Base-by-base conservation (phyloP, 495 filamentous ascomycete species). In the Platismatia glauca region DNA sequence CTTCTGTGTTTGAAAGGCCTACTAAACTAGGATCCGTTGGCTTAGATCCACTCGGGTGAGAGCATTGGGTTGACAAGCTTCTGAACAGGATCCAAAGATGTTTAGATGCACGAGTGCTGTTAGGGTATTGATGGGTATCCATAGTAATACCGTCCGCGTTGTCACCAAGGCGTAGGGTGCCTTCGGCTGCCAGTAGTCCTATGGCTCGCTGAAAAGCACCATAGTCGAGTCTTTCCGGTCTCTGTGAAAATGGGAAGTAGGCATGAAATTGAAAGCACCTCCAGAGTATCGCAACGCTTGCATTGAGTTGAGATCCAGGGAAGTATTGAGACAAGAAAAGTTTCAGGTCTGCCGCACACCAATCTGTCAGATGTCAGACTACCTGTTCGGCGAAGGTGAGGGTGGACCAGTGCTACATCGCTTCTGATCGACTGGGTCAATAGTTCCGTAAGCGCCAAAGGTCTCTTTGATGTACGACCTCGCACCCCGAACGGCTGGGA, bases 211-310 rank as follows among this genome's bases (percentile, higher is more conserved):
- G 50, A 29, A 53, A 53, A 7, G 50, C 50, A 6, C 50, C 20
- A 3, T 53, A 53, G 4, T 53, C 50, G 16, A 53, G 50, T 3
- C 27, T 13, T 12, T 53, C 12, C 11, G 50, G 6, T 20, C 33
- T n/a, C 15, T 9, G 27, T 15, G 50, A 29, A 12, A 53, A 53
- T 20, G 50, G 50, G 8, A 53, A 53, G 8, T 20, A 53, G 50
- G 50, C 50, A 33, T 53, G 50, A 7, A 33, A 53, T 8, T 53
- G 50, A 33, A 53, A 53, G 50, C 50, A 53, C 29, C 50, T 53
- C 50, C 50, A 53, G 7, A 53, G 29, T 8, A 53, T 20, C 13
- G 50, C 15, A 7, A 53, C 12, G 50, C 50, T 53, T 53, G 50
- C 29, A 3, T 8, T 20, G 29, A 53, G 16, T 20, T 34, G 29